These are phyloP conservation scores for Metarhizium humberi DNA, from an alignment of 2,329 filamentous ascomycete genomes.

Conservation along the genomic window DNA sequence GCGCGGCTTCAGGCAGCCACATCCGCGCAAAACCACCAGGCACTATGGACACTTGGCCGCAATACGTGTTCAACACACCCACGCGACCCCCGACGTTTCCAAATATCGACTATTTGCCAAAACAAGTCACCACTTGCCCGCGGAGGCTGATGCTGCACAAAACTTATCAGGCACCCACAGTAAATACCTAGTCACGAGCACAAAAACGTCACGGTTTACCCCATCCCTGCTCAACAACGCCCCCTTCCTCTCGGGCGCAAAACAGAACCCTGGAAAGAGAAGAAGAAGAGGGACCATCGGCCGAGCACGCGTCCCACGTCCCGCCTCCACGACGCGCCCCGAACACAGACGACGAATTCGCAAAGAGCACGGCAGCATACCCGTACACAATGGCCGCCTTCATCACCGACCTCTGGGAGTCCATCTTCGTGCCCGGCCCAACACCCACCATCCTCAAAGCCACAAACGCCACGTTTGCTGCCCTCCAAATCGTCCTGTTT, in stretches of 20 bases:
- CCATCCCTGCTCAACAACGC: no score
- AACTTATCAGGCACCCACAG: no score
- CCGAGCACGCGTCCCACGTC: no score
- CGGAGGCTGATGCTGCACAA: no score
- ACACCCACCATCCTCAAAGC: slow-evolving; percentile 82
- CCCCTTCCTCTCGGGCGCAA: no score
- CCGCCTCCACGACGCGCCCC: not conserved
- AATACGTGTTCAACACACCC: not conserved
- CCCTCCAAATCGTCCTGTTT: slow-evolving; percentile 71
- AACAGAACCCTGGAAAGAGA: no score
- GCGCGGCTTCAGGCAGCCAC: not conserved
- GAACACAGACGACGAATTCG: not conserved
- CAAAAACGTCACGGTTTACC: no score
- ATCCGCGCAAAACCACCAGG: not conserved
- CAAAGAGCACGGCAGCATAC: not conserved
- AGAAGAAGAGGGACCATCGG: no score
- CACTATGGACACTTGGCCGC: not conserved
- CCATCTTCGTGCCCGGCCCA: slow-evolving; percentile 86
- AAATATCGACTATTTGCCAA: not conserved
- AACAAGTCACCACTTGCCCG: not conserved
- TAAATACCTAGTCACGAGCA: no score
- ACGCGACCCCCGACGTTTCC: not conserved
- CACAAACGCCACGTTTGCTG: slow-evolving; percentile 81
- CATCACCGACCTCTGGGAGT: slow-evolving; percentile 74
- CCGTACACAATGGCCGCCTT: slow-evolving; percentile 45